Evolutionary conservation across 371 early-diverging fungal genomes (phyloP), one percentile per base, ranked within the genome.

Genomic region (Mortierella sp.): DNA sequence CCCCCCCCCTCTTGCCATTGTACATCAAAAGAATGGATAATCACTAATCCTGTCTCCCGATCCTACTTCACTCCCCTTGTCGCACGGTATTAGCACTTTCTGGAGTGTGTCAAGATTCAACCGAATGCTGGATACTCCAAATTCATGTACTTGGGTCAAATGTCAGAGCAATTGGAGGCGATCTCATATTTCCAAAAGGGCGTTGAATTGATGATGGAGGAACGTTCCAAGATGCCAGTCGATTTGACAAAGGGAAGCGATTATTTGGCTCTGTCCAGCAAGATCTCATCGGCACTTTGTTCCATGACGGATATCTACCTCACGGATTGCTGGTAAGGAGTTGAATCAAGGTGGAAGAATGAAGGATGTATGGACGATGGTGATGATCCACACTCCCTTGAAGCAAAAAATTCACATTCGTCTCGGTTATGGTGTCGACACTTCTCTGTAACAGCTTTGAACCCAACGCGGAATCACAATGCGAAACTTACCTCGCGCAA

Each of bases 281-380:
- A 96, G 76, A 88, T 94, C 61, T 89, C 95, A 0, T 85, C 89
- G 38, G 96, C 96, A 6, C 85, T 95, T 30, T 94, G 95, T 78
- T 92, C 96, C 55, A 93, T 98, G 92, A 88, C 94, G 3, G 98
- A 98, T 70, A 93, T 97, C 26, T 98, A 95, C 81, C 86, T 98
- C 80, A 96, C 98, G 0, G 98, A 98, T 72, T 94, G 93, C 79
- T 97, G 97, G 95, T 93, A 84, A 47, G 30, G 1, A 18, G 18
- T 30, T 10, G 7, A 34, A 10, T 34, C 34, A 4, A 34, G 34
- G 34, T 10, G 4, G 28, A 31, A 41, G 42, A 58, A 14, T 3
- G 14, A 3, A 21, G 2, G 19, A 53, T 18, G 7, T 12, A 13
- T 16, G 39, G 39, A 13, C 41, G 8, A 48, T 10, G 23, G 18